Conservation (phyloP, 2,329 filamentous ascomycete species). For the Penicillium sp. region DNA sequence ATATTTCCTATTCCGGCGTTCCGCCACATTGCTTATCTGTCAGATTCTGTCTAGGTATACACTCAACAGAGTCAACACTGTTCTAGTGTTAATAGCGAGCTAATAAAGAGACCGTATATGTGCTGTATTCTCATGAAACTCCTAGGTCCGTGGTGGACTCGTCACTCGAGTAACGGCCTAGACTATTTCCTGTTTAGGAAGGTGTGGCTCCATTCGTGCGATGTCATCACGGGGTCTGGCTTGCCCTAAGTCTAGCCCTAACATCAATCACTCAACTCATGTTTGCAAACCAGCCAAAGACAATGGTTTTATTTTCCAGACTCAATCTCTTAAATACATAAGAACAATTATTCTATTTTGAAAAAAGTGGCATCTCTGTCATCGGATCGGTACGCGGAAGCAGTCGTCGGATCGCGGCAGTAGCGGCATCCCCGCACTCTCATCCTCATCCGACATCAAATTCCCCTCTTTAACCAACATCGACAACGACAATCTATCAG, state of each 20-base stretch:
- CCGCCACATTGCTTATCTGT: neutral
- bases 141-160: too few relatives aligned
- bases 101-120: too few relatives aligned
- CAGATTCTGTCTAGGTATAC: too few relatives aligned
- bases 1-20: constrained; percentile 4
- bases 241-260: neutral
- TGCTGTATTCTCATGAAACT: too few relatives aligned
- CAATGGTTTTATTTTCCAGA: neutral
- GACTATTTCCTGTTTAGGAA: constrained; percentile 2
- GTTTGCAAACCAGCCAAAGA: neutral
- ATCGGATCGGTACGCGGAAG: constrained; percentile 1
- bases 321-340: too few relatives aligned
- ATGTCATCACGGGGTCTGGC: neutral
- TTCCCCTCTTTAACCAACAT: constrained; percentile 7
- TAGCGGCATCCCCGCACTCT: constrained; percentile 3
- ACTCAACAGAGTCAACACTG: too few relatives aligned
- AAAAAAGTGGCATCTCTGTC: too few relatives aligned
- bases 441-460: neutral
- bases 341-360: too few relatives aligned
- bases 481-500: neutral
- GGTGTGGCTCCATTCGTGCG: neutral
- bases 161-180: too few relatives aligned
- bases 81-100: too few relatives aligned
- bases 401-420: neutral
- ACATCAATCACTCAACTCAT: neutral